These are phyloP conservation scores for Clarireedia paspali DNA, from an alignment of 2,329 filamentous ascomycete species.

Conservation along the genomic window DNA sequence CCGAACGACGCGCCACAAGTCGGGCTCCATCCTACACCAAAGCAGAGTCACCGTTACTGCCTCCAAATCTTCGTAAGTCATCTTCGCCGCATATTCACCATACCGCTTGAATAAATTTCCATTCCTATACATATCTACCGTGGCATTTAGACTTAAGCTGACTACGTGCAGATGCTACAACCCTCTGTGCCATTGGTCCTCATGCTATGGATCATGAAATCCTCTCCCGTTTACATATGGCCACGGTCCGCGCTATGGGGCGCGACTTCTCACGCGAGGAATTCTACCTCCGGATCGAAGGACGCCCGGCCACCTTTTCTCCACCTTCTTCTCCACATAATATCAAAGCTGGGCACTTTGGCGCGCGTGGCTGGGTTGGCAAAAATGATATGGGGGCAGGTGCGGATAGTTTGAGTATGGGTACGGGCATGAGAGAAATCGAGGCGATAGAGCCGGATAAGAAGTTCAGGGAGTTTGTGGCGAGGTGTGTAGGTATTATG, in stretches of 20 bases:
- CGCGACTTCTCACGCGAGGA: conserved; percentile 2
- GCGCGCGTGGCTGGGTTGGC: neutral
- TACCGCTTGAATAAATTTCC: neutral
- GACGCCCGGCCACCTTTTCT: neutral
- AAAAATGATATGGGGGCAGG: neutral
- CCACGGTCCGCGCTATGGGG: neutral
- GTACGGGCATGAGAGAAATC: too few relatives aligned
- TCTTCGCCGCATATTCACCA: neutral
- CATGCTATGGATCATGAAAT: conserved; percentile 2
- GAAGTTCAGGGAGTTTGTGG: too few relatives aligned
- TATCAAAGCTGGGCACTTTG: too few relatives aligned
- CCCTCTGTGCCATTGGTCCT: conserved; percentile 4
- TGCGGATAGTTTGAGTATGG: too few relatives aligned
- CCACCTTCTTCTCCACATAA: neutral
- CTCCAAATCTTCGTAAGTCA: neutral
- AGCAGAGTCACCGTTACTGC: neutral
- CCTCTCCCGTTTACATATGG: neutral
- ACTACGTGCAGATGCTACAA: neutral
- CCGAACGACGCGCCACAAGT: neutral
- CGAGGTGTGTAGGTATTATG: too few relatives aligned
- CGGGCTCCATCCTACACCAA: neutral
- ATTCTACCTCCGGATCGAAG: conserved; percentile 7
- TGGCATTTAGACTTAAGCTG: too few relatives aligned
- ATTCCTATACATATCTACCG: too few relatives aligned
- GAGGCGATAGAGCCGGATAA: too few relatives aligned